Base-by-base conservation (phyloP, 1,284 basidiomycete genomes). In the Pseudomicrostroma phylloplanum region DNA sequence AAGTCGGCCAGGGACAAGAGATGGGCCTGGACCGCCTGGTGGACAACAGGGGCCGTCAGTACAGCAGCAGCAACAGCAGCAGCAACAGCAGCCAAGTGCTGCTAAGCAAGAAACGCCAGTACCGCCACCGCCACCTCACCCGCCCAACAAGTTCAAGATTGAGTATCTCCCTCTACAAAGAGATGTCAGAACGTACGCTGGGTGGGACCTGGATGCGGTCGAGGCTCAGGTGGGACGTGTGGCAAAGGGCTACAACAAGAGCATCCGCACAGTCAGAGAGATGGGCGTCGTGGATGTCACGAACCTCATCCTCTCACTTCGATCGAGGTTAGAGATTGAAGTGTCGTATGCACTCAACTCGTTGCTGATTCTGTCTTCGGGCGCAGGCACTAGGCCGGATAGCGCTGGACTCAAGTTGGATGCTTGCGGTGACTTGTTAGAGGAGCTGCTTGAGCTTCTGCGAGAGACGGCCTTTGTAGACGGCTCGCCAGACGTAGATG, bases 271-370 rank as follows among this genome's bases (percentile, higher is more conserved):
- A 60, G 84, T 88, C 76, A 87, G 85, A 75, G 91, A 89, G 68
- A 91, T 88, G 85, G 91, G 91, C 19, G 84, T 83, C 11, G 87
- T 98, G 58, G 92, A 97, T 71, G 87, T 97, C 58, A 90, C 93
- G 74, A 87, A 86, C 8, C 83, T 98, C 58, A 88, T 88, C 43
- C 88, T 98, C 87, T 91, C 90, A 39, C 81, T 98, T 57, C 87
- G 92, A 43, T 94, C 90, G 41, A 84, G 93, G 43, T 81, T 97
- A 48, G 85, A 88, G 2, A 84, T 85, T 51, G 93, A 98, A 77
- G 81, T 96, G 51, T 87, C 91, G 2, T 97, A 94, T 78, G 91
- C 89, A 3, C 81, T 98, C 69, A 92, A 92, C 26, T 90, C 90
- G 1, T 83, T 97, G 68, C 87, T 88, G n/a, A 83, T 96, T 73